Evolutionary conservation across 179 eudicot species (phyloP), one percentile per base, ranked within the genome.

Genomic region (Vitellaria paradoxa): DNA sequence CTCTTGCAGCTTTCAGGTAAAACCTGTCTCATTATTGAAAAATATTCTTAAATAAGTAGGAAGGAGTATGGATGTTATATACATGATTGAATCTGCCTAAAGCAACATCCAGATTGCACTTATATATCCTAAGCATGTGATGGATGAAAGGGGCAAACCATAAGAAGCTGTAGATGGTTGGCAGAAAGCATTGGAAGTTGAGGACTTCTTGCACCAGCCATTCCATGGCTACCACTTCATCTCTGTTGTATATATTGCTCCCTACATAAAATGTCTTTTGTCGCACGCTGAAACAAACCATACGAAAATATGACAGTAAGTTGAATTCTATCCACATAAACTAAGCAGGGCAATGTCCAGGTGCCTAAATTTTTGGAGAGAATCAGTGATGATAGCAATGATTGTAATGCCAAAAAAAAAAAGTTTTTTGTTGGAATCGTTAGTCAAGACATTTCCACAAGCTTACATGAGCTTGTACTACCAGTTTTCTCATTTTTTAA

Each of bases 211-310:
- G 94, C 79, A 93, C 89, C 78, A 96, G 82, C 99, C 99, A 93
- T 86, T 96, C 99, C 99, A 96, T 96, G 15, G 99, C 99, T 68
- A 96, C 99, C 73, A 93, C 93, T 86, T 96, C 99, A 56, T 83
- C 78, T 79, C 91, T 86, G 84, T 83, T 82, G 82, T 89, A 96
- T 37, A 73, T 72, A 74, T 79, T 90, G 79, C 81, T 76, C 68
- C 82, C 98, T 40, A 93, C 89, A 17, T 70, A 12, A 63, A 92
- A 92, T 65, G 81, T 77, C 87, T 76, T 92, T 79, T 84, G 90
- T 17, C 86, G 78, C 18, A 92, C 85, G 73, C 98, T 96, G 94
- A 72, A 86, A 84, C 46, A 73, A 70, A 20, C 18, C 61, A 17
- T 4, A 14, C 71, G 73, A 26, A 71, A 68, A 74, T 30, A n/a